phyloP scores from a whole-genome alignment of 139 green algal species.

The Chara braunii region DNA sequence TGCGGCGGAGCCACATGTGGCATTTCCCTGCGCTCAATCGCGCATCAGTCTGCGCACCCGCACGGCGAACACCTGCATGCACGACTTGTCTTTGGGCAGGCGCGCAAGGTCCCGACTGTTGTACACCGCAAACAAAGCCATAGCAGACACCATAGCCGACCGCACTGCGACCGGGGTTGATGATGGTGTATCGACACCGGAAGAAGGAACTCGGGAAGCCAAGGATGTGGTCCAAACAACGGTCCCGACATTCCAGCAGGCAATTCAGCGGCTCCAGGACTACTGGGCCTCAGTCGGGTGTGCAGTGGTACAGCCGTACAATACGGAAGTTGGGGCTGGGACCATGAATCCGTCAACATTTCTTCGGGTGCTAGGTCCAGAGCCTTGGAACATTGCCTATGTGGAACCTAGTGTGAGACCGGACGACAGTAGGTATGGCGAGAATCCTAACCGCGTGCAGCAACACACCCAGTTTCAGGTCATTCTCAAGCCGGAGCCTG shows the following conservation, averaged over 20 bases:
- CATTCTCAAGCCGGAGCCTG: constrained; percentile 97
- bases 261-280: constrained; percentile 65
- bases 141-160: background rate
- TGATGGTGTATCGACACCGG: background rate
- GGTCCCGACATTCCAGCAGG: constrained; percentile 82
- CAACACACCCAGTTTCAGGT: constrained; percentile 98
- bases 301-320: constrained; percentile 85
- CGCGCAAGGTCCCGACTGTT: background rate
- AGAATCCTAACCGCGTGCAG: constrained; percentile 97
- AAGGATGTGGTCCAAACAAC: background rate
- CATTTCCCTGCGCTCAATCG: too few relatives aligned
- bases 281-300: constrained; percentile 85
- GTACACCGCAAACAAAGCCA: background rate
- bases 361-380: constrained; percentile 55
- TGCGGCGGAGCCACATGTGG: too few relatives aligned
- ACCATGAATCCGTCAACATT: constrained; percentile 99
- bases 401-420: constrained; percentile 87
- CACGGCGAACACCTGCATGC: too few relatives aligned
- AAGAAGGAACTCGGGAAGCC: background rate
- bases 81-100: background rate
- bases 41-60: too few relatives aligned
- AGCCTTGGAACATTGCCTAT: constrained; percentile 57
- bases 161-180: background rate
- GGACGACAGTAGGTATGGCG: constrained; percentile 92
- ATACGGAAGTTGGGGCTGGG: constrained; percentile 93